A percentile compares a stretch with the other conserved stretches of the same genome.
Conservation (phyloP, 2,329 filamentous ascomycete genomes). For the Endoconidiophora polonica region DNA sequence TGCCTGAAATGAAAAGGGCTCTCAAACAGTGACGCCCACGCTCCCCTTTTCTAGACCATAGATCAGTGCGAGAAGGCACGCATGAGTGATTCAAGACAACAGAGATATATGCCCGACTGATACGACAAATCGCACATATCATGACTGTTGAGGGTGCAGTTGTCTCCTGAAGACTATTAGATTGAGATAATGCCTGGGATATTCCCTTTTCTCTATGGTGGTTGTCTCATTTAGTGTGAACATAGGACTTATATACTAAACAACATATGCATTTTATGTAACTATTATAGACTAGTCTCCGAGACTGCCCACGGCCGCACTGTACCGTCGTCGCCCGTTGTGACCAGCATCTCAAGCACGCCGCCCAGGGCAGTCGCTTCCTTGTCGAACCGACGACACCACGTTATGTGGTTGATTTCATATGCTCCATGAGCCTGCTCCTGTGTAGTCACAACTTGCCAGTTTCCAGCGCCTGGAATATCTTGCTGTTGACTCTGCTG, state of each 20-base stretch:
- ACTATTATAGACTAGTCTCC: no score
- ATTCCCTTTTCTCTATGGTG: no score
- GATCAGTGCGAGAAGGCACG: no score
- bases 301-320: constrained; percentile 66
- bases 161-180: background rate
- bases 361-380: constrained; percentile 34
- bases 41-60: no score
- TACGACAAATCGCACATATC: no score
- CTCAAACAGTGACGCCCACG: no score
- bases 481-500: background rate
- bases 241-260: background rate
- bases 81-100: no score
- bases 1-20: no score
- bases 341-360: constrained; percentile 68
- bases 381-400: constrained; percentile 64
- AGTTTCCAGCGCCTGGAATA: constrained; percentile 31
- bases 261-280: background rate
- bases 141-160: no score
- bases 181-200: background rate
- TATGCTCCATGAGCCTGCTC: constrained; percentile 75
- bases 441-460: constrained; percentile 54
- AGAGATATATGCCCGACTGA: no score
- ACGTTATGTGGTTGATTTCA: constrained; percentile 82
- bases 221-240: background rate
- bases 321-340: constrained; percentile 80